Percentiles rank a stretch among this genome's conserved stretches.
Conservation (phyloP, 306 rosid genomes). For the Ziziphus jujuba region DNA sequence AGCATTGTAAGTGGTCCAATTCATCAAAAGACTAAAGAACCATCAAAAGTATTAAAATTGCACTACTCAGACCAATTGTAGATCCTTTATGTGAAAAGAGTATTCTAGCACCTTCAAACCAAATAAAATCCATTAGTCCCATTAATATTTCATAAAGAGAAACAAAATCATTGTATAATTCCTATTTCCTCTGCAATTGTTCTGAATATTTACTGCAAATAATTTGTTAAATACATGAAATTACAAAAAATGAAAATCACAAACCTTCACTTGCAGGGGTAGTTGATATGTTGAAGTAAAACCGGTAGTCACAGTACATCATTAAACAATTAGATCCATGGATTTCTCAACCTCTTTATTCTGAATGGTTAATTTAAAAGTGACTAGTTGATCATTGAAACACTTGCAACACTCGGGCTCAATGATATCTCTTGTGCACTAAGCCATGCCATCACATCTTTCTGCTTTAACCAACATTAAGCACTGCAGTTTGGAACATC, state of each 20-base stretch:
- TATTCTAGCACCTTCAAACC: neutral
- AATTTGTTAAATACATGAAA: too few species aligned
- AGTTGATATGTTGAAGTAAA: conserved; percentile 40
- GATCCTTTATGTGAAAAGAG: conserved; percentile 3
- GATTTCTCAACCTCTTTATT: conserved; percentile 58
- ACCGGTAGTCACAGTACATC: conserved; percentile 60
- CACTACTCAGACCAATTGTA: neutral
- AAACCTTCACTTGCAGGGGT: conserved; percentile 34
- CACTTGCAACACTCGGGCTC: conserved; percentile 44
- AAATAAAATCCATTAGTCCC: neutral
- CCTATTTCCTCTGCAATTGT: too few species aligned
- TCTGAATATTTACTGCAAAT: too few species aligned
- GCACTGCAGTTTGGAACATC: conserved; percentile 34
- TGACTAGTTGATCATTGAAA: conserved; percentile 37
- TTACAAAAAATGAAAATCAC: too few species aligned
- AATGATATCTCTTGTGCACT: conserved; percentile 57
- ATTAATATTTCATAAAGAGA: neutral
- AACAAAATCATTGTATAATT: too few species aligned
- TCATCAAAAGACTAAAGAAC: neutral
- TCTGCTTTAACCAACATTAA: conserved; percentile 39
- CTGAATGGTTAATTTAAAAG: conserved; percentile 37
- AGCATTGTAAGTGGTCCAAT: too few species aligned
- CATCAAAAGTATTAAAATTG: neutral
- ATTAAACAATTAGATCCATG: conserved; percentile 54
- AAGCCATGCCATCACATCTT: conserved; percentile 66